Evolutionary conservation across 2,329 filamentous ascomycete genomes (phyloP).

Genomic region (Ophiostoma sp.): DNA sequence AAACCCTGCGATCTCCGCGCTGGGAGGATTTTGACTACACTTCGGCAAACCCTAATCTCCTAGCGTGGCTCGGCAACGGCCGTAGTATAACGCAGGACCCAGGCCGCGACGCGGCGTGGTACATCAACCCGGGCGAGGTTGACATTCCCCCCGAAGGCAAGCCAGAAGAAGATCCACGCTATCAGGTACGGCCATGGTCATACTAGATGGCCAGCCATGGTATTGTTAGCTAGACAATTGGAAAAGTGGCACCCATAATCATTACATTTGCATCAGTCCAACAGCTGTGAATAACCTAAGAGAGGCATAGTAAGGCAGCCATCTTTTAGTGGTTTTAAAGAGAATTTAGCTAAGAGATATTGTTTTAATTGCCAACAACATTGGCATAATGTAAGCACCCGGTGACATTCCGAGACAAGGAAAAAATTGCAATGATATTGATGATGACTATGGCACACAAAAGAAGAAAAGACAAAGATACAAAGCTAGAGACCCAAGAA

Average conservation of each 20-base stretch:
- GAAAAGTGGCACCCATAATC: too few species aligned
- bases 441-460: conserved; percentile 29
- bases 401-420: too few species aligned
- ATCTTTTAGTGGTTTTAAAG: too few species aligned
- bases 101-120: conserved; percentile 38
- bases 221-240: not conserved
- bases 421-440: conserved; percentile 23
- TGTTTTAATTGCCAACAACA: not conserved
- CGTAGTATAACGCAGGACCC: conserved; percentile 37
- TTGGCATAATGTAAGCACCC: not conserved
- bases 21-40: conserved; percentile 45
- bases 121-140: conserved; percentile 38
- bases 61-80: conserved; percentile 42
- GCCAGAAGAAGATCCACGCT: conserved; percentile 38
- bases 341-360: not conserved
- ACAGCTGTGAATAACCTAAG: too few species aligned
- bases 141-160: conserved; percentile 35
- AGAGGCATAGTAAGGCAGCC: not conserved
- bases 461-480: conserved; percentile 16
- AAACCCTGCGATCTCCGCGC: conserved; percentile 39
- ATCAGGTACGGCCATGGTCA: conserved; percentile 36
- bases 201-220: conserved; percentile 27
- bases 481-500: not conserved
- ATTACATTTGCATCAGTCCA: too few species aligned
- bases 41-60: conserved; percentile 29